Percentiles rank a stretch among this genome's conserved stretches.
Conservation (phyloP, 768 basidiomycete genomes). For the Auricularia cornea region DNA sequence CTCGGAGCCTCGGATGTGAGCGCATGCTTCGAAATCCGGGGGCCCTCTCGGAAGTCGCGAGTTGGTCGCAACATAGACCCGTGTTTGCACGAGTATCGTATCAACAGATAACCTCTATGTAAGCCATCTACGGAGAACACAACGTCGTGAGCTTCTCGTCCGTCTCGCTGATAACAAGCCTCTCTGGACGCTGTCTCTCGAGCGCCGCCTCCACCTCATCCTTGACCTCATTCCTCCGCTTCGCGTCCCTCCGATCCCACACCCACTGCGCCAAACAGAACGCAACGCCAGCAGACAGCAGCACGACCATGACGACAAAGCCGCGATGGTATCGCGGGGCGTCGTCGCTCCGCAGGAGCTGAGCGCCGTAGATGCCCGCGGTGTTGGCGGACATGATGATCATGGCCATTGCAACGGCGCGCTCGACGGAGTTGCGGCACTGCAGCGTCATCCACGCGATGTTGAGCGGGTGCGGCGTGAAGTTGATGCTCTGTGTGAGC, state of each 20-base stretch:
- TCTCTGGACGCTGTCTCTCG: too few relatives aligned
- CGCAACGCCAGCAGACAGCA: background rate
- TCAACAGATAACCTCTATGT: too few relatives aligned
- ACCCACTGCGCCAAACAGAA: background rate
- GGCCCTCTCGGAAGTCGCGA: too few relatives aligned
- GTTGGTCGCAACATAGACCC: too few relatives aligned
- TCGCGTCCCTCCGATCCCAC: background rate
- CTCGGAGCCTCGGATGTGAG: too few relatives aligned
- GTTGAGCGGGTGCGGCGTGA: constrained; percentile 1
- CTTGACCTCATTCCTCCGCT: too few relatives aligned
- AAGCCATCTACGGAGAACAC: too few relatives aligned
- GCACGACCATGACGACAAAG: background rate
- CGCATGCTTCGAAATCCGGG: too few relatives aligned
- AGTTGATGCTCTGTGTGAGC: background rate
- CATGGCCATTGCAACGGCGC: background rate
- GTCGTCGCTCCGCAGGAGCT: background rate
- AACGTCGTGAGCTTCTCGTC: too few relatives aligned
- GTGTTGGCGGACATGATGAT: background rate
- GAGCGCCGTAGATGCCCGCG: background rate
- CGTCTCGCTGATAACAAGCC: too few relatives aligned
- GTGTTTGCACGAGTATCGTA: too few relatives aligned
- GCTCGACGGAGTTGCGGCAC: background rate
- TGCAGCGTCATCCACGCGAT: constrained; percentile 1
- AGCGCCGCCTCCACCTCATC: too few relatives aligned
- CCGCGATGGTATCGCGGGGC: background rate